Evolutionary conservation across 2,329 filamentous ascomycete genomes (phyloP).

Genomic region (Diaporthe ilicicola): DNA sequence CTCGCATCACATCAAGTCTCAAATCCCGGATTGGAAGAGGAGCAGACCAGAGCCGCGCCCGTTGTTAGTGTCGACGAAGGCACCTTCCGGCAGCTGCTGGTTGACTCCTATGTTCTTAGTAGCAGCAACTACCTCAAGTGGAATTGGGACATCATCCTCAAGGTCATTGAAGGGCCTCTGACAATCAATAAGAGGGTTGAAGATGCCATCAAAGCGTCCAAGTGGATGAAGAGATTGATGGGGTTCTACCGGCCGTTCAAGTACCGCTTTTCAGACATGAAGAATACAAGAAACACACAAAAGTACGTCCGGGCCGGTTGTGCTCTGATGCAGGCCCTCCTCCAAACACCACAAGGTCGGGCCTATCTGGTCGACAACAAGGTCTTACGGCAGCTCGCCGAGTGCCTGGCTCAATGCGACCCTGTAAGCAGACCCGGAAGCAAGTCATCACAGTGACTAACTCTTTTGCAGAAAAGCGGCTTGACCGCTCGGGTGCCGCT

Average conservation of each 20-base stretch:
- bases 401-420: constrained; percentile 95
- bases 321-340: constrained; percentile 83
- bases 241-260: constrained; percentile 98
- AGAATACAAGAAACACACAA: constrained; percentile 91
- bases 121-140: constrained; percentile 94
- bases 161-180: constrained; percentile 90
- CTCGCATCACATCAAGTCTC: constrained; percentile 55
- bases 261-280: constrained; percentile 88
- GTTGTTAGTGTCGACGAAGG: constrained; percentile 65
- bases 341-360: constrained; percentile 86
- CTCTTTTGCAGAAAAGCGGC: constrained; percentile 64
- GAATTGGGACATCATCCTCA: constrained; percentile 95
- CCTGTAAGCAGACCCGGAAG: constrained; percentile 62
- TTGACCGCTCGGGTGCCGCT: constrained; percentile 85
- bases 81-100: constrained; percentile 69
- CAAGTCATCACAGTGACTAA: background rate
- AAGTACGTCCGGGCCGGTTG: constrained; percentile 93
- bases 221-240: constrained; percentile 93
- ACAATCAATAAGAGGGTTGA: constrained; percentile 91
- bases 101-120: constrained; percentile 86
- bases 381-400: constrained; percentile 89
- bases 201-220: constrained; percentile 92
- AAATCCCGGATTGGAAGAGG: constrained; percentile 62
- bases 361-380: constrained; percentile 92
- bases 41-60: constrained; percentile 60